Base-by-base conservation (phyloP, 495 filamentous ascomycete species). In the Aspergillus haitiensis region DNA sequence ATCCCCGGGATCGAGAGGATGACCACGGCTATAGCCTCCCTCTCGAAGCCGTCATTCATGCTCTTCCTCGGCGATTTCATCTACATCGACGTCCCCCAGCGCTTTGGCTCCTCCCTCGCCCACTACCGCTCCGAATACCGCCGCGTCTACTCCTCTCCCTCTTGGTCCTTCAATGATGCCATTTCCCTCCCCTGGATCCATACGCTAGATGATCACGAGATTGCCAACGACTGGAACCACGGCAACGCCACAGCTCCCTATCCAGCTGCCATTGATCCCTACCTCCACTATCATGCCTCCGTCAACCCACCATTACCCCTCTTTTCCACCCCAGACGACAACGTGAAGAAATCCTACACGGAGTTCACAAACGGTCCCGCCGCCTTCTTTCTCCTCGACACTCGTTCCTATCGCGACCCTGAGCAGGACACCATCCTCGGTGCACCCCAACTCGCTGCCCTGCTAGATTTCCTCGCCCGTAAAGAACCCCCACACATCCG, bases 1-100 rank as follows among this genome's bases (percentile, higher is more conserved):
- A 87, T 98, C 44, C 86, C 86, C 0, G 94, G 94, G 1, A 80
- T 98, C 63, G 81, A 82, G 58, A 78, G 89, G 59, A 78, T 93
- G 66, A 74, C 75, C 0, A 52, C 73, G 6, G 72, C 72, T 35
- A 71, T 90, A 12, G 82, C 84, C 16, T 82, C 84, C 49, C 71
- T 94, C 6, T 67, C 73, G 6, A 74, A 93, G 15, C 77, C 78
- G 12, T 82, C 91, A 0, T 98, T 98, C 64, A 97, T 98, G 93
- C 82, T 98, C 27, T 98, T 98, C 79, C 84, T 98, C 0, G 94
- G 93, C n/a, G 94, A 98, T 69, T 98, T 97, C 70, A 96, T 98
- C 70, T 98, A 98, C 70, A 87, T 95, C 61, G 94, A 98, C 59
- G 91, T 97, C 0, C 94, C 94, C 0, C 79, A 83, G 33, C 85